A percentile compares a stretch with the other conserved stretches of the same genome.
phyloP scores from a whole-genome alignment of 441 rosid species.

The Mallotus japonicus region DNA sequence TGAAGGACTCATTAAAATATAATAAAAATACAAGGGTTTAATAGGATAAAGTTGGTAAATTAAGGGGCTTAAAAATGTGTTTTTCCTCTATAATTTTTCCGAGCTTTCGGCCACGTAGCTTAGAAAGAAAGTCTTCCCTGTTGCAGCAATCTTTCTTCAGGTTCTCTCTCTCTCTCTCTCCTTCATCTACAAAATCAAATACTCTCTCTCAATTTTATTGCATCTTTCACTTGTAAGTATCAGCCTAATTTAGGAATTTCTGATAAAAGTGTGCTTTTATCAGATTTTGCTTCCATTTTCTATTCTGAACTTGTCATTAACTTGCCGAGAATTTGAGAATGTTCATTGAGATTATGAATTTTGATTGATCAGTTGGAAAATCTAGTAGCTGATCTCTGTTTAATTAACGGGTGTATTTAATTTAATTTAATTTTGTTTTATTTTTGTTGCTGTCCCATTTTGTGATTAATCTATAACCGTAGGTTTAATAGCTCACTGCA shows the following conservation, averaged over 20 bases:
- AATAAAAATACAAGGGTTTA: too few species aligned
- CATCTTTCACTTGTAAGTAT: neutral
- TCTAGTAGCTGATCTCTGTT: neutral
- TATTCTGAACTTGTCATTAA: neutral
- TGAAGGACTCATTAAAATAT: too few species aligned
- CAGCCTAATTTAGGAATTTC: neutral
- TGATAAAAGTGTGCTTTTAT: too few species aligned
- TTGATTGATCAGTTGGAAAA: neutral
- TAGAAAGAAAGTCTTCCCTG: neutral
- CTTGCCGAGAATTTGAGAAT: neutral
- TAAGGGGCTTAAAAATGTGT: too few species aligned
- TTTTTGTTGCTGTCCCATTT: too few species aligned
- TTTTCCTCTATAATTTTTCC: too few species aligned
- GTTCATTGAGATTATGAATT: neutral
- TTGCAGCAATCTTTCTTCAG: neutral
- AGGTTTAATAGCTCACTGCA: neutral
- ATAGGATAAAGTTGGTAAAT: too few species aligned
- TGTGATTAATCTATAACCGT: neutral
- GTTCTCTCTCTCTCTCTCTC: neutral
- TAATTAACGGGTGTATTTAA: neutral
- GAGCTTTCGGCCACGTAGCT: neutral
- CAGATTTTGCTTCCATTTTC: too few species aligned
- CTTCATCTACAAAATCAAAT: too few species aligned
- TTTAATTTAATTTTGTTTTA: neutral
- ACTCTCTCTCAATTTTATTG: too few species aligned